These are phyloP conservation scores for Cryptococcus sp. DNA, from an alignment of 1,284 basidiomycete species.

Conservation along the genomic window DNA sequence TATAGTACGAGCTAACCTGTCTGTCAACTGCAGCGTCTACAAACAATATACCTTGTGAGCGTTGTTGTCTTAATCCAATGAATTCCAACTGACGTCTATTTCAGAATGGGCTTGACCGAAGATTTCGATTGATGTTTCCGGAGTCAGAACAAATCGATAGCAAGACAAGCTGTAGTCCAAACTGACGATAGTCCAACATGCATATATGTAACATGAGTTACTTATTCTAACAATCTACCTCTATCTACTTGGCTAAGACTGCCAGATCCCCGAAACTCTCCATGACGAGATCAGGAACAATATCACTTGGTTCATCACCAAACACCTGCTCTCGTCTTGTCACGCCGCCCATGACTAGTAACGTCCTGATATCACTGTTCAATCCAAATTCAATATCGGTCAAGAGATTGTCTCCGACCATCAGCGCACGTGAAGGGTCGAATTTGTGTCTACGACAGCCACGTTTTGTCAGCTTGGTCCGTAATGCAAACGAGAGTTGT, in stretches of 20 bases:
- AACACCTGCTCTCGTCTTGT: conserved; percentile 69
- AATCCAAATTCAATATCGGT: conserved; percentile 88
- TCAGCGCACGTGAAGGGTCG: conserved; percentile 80
- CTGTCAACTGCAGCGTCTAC: conserved; percentile 27
- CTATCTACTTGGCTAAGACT: conserved; percentile 34
- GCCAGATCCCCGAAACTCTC: conserved; percentile 72
- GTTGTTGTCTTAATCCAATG: not conserved
- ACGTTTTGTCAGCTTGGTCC: not conserved
- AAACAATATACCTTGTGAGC: conserved; percentile 44
- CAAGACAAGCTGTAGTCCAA: no score
- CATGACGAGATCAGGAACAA: conserved; percentile 80
- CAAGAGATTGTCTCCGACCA: conserved; percentile 92
- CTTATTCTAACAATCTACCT: conserved; percentile 8
- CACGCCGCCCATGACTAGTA: conserved; percentile 93
- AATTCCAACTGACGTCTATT: conserved; percentile 10
- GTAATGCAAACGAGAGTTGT: not conserved
- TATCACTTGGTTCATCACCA: conserved; percentile 68
- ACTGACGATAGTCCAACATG: no score
- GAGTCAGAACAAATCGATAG: not conserved
- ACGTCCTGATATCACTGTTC: conserved; percentile 77
- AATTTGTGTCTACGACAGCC: conserved; percentile 67
- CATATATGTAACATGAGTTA: no score
- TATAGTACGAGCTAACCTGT: conserved; percentile 1
- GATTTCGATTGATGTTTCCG: conserved; percentile 20
- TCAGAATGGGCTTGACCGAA: conserved; percentile 28